Evolutionary conservation across 495 filamentous ascomycete genomes (phyloP), one percentile per base, ranked within the genome.

Genomic region (Talaromyces borbonicus): DNA sequence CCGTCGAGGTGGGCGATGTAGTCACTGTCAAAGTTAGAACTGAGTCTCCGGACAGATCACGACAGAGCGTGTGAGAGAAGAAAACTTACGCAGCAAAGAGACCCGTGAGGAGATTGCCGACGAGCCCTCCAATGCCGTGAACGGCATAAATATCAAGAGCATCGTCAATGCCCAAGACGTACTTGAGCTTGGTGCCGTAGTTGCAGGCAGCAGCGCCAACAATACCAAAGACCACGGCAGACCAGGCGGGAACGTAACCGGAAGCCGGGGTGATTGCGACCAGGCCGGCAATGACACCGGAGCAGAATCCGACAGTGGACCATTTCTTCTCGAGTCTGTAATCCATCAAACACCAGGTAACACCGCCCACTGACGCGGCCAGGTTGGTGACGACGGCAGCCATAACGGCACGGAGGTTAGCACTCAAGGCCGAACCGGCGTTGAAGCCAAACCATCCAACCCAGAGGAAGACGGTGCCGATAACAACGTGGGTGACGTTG

Each of bases 391-490:
- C 70, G n/a, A 75, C 71, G 16, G 72, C 72, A 36, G 73, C 73
- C 73, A 77, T 77, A 27, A 74, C 71, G 46, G 92, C 54, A 23
- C 92, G 83, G 64, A 94, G 65, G 66, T 94, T 96, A 49, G 89
- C 90, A 32, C 79, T 74, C 30, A 95, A 74, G n/a, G 90, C 92
- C 18, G 81, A 87, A 48, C 92, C 92, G 43, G 85, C 92, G 58
- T 98, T 98, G 78, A 98, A 98, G 41, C 92, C 92, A 59, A 96
- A 96, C 92, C 92, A 98, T 22, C 92, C 92, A 38, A 97, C 88
- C 92, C 92, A 98, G 35, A 98, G 82, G 73, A 98, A 96, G 41
- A 96, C 89, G 9, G 92, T 98, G 3, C 92, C 92, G 36, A 98
- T 80, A 26, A 96, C 90, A 52, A 98, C 87, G 62, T 95, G 89